Evolutionary conservation across 345 rosid genomes (phyloP).

Genomic region (thale cress (Arabidopsis thaliana)): TAIR10.1 NC_003071.7:13771001-13771500

Average conservation of each 20-base stretch:
- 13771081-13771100: not conserved
- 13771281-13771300: constrained; percentile 34
- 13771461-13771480: constrained; percentile 23
- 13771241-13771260: constrained; percentile 34
- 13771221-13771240: constrained; percentile 4
- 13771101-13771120: not conserved
- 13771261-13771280: constrained; percentile 36
- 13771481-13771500: constrained; percentile 25
- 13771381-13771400: not conserved
- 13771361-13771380: not conserved
- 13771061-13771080: not conserved
- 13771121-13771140: not conserved
- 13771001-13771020: no score
- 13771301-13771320: constrained; percentile 26
- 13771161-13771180: not conserved
- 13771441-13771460: constrained; percentile 30
- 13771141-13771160: not conserved
- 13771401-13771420: not conserved
- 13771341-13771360: not conserved
- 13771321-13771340: constrained; percentile 13
- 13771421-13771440: not conserved
- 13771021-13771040: no score
- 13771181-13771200: constrained; percentile 35
- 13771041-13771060: not conserved
- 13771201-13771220: constrained; percentile 36